Conservation (phyloP, 2,329 filamentous ascomycete genomes). For the Aspergillus phoenicis region DNA sequence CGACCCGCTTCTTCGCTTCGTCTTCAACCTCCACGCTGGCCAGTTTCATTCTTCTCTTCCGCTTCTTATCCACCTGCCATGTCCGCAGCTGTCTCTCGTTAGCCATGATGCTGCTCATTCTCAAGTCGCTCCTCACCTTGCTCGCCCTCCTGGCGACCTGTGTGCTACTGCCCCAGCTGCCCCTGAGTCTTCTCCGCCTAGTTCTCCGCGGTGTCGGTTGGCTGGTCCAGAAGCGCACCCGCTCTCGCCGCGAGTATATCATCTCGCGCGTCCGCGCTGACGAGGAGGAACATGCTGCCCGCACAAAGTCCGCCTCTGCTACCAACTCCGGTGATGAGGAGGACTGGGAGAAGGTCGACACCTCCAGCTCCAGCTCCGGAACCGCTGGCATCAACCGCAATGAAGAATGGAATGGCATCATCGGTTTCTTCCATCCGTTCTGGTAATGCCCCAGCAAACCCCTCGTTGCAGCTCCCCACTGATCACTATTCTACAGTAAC, state of each 20-base stretch:
- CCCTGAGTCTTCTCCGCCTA: conserved; percentile 36
- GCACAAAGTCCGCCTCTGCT: conserved; percentile 26
- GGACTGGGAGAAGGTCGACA: conserved; percentile 71
- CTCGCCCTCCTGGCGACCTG: conserved; percentile 38
- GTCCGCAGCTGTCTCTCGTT: conserved; percentile 1
- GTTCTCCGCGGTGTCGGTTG: conserved; percentile 56
- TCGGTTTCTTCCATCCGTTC: conserved; percentile 98
- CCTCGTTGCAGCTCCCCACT: conserved; percentile 6
- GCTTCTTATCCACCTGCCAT: not conserved
- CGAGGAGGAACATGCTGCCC: conserved; percentile 38
- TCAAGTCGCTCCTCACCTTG: conserved; percentile 34
- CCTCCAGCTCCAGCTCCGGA: conserved; percentile 52
- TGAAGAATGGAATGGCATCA: conserved; percentile 76
- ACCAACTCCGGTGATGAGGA: conserved; percentile 53
- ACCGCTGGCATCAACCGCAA: conserved; percentile 50
- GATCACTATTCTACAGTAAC: conserved; percentile 61
- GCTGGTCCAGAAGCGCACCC: conserved; percentile 65
- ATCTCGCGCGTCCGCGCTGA: conserved; percentile 49
- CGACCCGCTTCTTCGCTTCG: not conserved
- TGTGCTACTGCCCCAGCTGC: conserved; percentile 38
- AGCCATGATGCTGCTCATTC: conserved; percentile 38
- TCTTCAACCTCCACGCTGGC: conserved; percentile 9
- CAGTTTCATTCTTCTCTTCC: not conserved
- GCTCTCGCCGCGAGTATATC: conserved; percentile 62
- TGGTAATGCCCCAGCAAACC: conserved; percentile 60